Percentiles rank a stretch among this genome's conserved stretches.
phyloP scores from a whole-genome alignment of 768 basidiomycete genomes.

The Leccinum ochraceum region DNA sequence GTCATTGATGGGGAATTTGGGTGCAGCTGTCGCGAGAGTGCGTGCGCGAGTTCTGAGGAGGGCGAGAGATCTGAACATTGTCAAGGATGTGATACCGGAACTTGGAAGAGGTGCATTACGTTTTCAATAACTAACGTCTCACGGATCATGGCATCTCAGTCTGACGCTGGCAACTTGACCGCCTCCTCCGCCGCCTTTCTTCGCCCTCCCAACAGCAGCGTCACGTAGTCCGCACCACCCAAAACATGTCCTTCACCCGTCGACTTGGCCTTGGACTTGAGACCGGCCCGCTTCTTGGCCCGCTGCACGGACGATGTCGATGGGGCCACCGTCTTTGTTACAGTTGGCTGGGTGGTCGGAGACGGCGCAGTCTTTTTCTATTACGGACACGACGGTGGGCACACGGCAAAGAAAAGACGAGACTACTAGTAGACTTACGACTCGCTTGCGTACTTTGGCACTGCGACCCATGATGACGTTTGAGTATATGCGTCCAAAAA shows the following conservation, averaged over 20 bases:
- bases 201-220: slow-evolving; percentile 69
- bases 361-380: slow-evolving; percentile 29
- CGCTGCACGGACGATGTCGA: slow-evolving; percentile 15
- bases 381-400: not conserved
- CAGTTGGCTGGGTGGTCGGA: slow-evolving; percentile 4
- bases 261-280: slow-evolving; percentile 26
- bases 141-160: slow-evolving; percentile 1
- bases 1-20: slow-evolving; percentile 17
- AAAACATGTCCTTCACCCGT: slow-evolving; percentile 46
- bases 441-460: slow-evolving; percentile 38
- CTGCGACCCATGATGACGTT: slow-evolving; percentile 38
- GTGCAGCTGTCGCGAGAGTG: slow-evolving; percentile 17
- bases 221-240: slow-evolving; percentile 77
- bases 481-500: not conserved
- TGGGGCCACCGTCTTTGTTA: slow-evolving; percentile 1
- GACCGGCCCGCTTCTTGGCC: slow-evolving; percentile 30
- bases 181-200: slow-evolving; percentile 68
- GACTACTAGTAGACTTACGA: slow-evolving; percentile 23
- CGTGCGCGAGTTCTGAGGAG: slow-evolving; percentile 10
- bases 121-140: not conserved
- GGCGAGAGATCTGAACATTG: slow-evolving; percentile 18
- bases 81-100: slow-evolving; percentile 15
- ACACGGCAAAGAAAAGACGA: not conserved
- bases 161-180: slow-evolving; percentile 48
- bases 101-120: slow-evolving; percentile 20